phyloP scores from a whole-genome alignment of 78 protist species.

The Guillardia theta region DNA sequence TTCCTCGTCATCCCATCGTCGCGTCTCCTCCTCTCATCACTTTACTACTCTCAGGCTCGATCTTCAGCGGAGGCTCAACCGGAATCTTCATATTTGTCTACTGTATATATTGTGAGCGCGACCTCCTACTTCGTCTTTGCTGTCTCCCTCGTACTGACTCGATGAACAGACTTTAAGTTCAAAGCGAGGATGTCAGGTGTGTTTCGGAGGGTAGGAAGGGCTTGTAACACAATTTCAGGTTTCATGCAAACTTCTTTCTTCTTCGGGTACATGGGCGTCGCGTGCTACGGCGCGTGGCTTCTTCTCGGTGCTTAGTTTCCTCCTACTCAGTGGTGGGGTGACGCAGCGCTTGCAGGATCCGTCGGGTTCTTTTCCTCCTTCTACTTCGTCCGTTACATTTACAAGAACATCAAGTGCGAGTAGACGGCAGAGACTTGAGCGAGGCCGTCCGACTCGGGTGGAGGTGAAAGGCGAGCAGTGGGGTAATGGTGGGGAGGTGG shows the following conservation, averaged over 20 bases:
- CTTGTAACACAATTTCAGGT: too few relatives aligned
- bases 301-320: conserved; percentile 78
- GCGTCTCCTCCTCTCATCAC: not conserved
- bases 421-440: too few relatives aligned
- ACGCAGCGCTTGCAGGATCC: not conserved
- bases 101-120: conserved; percentile 80
- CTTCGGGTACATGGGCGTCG: conserved; percentile 83
- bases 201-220: too few relatives aligned
- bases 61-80: conserved; percentile 53
- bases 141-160: conserved; percentile 85
- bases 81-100: conserved; percentile 83
- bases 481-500: too few relatives aligned
- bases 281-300: conserved; percentile 84
- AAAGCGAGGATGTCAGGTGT: conserved; percentile 86
- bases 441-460: too few relatives aligned
- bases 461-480: too few relatives aligned
- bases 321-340: not conserved
- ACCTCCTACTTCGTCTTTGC: conserved; percentile 84
- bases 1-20: conserved; percentile 67
- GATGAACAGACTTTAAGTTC: conserved; percentile 65
- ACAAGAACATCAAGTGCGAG: conserved; percentile 21
- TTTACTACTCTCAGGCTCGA: conserved; percentile 87
- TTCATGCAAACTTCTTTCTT: conserved; percentile 86
- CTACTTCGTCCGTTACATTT: conserved; percentile 86
- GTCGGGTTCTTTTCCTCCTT: conserved; percentile 88